These are phyloP conservation scores for Mucor mucedo DNA, from an alignment of 371 early-diverging fungal genomes.

Conservation along the genomic window DNA sequence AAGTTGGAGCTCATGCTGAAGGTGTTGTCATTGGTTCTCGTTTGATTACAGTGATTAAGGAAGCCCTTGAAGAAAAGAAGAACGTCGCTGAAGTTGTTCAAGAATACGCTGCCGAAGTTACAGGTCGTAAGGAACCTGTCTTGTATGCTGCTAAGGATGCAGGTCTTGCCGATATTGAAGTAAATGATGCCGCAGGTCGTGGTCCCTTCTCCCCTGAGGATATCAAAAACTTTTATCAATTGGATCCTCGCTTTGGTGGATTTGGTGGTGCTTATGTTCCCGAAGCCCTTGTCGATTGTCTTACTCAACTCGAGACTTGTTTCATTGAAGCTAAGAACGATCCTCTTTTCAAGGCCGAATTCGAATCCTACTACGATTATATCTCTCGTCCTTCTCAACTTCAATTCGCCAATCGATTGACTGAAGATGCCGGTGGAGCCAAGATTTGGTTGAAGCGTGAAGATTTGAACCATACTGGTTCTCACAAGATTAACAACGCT, in stretches of 20 bases:
- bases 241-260: conserved; percentile 86
- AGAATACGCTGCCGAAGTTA: conserved; percentile 65
- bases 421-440: conserved; percentile 83
- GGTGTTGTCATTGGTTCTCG: conserved; percentile 96
- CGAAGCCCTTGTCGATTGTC: conserved; percentile 92
- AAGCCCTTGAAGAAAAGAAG: conserved; percentile 54
- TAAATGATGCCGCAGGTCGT: conserved; percentile 34
- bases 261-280: conserved; percentile 98
- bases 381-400: conserved; percentile 91
- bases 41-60: conserved; percentile 80
- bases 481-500: conserved; percentile 99
- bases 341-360: conserved; percentile 89
- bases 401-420: conserved; percentile 86
- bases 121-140: conserved; percentile 56
- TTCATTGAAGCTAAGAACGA: conserved; percentile 83
- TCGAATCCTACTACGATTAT: conserved; percentile 87
- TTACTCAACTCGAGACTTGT: conserved; percentile 86
- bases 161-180: conserved; percentile 44
- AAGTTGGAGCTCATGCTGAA: conserved; percentile 86
- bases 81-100: conserved; percentile 61
- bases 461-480: conserved; percentile 97
- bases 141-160: conserved; percentile 30
- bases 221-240: conserved; percentile 54
- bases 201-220: conserved; percentile 31
- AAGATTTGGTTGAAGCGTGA: conserved; percentile 97